phyloP scores from a whole-genome alignment of 139 green algal genomes.

The Eudorina sp. region DNA sequence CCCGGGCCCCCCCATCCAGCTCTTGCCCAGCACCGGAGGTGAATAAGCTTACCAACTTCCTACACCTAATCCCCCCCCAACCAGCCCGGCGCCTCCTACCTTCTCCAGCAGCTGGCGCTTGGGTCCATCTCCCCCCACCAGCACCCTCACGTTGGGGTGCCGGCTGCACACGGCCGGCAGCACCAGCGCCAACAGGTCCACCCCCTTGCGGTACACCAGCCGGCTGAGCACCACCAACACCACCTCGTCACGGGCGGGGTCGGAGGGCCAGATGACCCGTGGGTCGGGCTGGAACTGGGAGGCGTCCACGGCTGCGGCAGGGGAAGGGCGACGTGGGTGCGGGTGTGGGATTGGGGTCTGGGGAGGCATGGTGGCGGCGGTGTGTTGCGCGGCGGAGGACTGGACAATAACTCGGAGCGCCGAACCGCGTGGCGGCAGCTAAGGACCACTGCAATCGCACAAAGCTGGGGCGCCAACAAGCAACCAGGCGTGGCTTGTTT shows the following conservation, averaged over 20 bases:
- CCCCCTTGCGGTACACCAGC: constrained; percentile 96
- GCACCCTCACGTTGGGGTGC: constrained; percentile 81
- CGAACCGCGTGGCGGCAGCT: no score
- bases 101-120: constrained; percentile 86
- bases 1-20: no score
- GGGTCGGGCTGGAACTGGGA: constrained; percentile 79
- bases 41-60: no score
- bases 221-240: constrained; percentile 86
- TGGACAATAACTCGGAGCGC: no score
- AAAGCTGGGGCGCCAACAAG: no score
- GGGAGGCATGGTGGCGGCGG: no score
- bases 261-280: constrained; percentile 10
- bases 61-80: not conserved
- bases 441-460: no score
- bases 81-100: not conserved
- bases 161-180: constrained; percentile 84
- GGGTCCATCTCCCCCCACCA: constrained; percentile 92
- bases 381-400: no score
- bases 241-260: not conserved
- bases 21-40: no score
- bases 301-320: constrained; percentile 83
- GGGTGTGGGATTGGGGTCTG: no score
- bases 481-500: no score
- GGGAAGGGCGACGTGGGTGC: no score
- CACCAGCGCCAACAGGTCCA: constrained; percentile 91